These are phyloP conservation scores for Trichosporon sp. DNA, from an alignment of 1,284 basidiomycete species.

Conservation along the genomic window DNA sequence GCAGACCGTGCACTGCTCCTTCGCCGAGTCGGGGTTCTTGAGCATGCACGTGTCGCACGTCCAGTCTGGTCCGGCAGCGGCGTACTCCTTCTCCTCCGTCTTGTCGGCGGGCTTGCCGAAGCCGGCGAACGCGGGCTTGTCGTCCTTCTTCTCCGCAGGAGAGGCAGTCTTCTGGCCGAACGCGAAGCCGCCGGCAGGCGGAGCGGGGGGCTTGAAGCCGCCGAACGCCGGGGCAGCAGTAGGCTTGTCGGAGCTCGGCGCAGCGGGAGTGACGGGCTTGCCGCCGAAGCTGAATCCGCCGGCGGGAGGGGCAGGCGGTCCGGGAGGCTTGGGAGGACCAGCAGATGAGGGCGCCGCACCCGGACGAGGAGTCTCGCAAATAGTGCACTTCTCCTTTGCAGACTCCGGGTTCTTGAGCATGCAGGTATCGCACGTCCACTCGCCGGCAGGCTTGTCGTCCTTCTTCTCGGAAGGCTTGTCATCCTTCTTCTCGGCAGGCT, in stretches of 20 bases:
- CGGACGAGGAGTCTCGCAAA: slow-evolving; percentile 54
- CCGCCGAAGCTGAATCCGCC: slow-evolving; percentile 10
- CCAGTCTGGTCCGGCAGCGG: slow-evolving; percentile 44
- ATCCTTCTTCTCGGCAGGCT: neutral
- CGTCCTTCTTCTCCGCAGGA: slow-evolving; percentile 47
- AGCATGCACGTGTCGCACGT: slow-evolving; percentile 54
- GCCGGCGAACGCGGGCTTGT: slow-evolving; percentile 5
- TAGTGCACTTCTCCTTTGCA: slow-evolving; percentile 53
- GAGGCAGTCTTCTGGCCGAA: slow-evolving; percentile 49
- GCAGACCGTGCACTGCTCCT: slow-evolving; percentile 56
- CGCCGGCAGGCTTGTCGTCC: neutral
- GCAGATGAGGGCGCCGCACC: slow-evolving; percentile 18
- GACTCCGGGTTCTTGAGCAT: slow-evolving; percentile 53
- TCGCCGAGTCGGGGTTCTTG: slow-evolving; percentile 52
- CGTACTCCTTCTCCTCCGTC: neutral
- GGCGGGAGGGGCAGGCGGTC: slow-evolving; percentile 3
- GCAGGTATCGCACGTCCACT: slow-evolving; percentile 56
- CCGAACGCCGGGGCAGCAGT: neutral
- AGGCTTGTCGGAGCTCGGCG: neutral
- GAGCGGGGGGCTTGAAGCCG: neutral
- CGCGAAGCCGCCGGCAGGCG: neutral
- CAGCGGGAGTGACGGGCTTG: slow-evolving; percentile 5
- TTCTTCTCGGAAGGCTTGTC: neutral
- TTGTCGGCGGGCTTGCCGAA: neutral
- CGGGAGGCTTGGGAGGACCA: neutral